Base-by-base conservation (phyloP, 2,329 filamentous ascomycete species). In the Rhexocercosporidium sp. region DNA sequence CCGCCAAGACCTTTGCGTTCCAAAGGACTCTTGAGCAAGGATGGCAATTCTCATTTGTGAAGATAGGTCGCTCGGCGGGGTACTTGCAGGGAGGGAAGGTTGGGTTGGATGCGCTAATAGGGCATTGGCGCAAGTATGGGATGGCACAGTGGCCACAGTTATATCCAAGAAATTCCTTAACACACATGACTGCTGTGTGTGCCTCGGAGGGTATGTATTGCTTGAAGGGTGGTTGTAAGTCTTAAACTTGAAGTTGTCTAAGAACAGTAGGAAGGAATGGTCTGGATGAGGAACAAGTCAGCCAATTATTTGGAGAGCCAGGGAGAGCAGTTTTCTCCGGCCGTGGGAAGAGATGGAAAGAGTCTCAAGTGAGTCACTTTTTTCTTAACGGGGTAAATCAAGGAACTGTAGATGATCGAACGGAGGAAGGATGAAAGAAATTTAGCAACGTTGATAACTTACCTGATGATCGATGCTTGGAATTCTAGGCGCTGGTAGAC, bases 71-170 rank as follows among this genome's bases (percentile, higher is more conserved):
- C 57, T 75, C 70, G 3, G 73, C 76, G 9, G 74, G 72, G 44
- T 71, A 68, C 18, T 70, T 54, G 64, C 76, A 78, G 1, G 64
- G 44, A n/a, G 75, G 76, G 29, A 70, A 78, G 18, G 60, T 59
- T 3, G 66, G 66, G 46, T 73, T 75, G n/a, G 66, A 70, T 3
- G 47, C 20, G 5, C 71, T 66, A 14, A 74, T 12, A 6, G 83
- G 83, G 68, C 83, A 85, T 2, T 77, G 74, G 0, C 80, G 78
- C 56, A 82, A 75, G 12, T 81, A 76, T 0, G 78, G 75, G 3
- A 79, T 47, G 7, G 79, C 80, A 57, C 79, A 80, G 74, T 85
- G 83, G 18, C 82, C 83, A 72, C 83, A 85, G 39, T 75, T 79
- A 73, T 83, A 85, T 62, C 78, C 80, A 56, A 83, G 73, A 70